Evolutionary conservation across 805 yeast species (phyloP), one percentile per base, ranked within the genome.

Genomic region (Yarrowia bubula): DNA sequence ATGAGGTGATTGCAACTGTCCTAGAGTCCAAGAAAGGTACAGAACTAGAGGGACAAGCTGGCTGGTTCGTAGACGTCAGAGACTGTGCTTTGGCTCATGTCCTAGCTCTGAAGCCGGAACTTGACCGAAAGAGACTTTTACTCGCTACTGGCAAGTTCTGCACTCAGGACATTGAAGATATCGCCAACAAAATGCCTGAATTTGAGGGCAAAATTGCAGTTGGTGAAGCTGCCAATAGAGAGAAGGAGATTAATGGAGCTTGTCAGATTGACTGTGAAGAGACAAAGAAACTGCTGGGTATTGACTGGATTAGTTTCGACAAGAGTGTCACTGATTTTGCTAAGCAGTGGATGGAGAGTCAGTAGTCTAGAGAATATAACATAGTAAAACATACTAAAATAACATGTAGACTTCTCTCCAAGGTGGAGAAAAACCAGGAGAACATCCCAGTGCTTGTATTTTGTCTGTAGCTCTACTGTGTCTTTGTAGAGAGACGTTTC

Each of bases 51-150:
- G 31, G 11, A 7, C 46, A 31, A 9, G 28, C 14, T 8, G 61
- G 61, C 10, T 55, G 35, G 31, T 55, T 28, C 61, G 77, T 83
- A 32, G 88, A 86, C 71, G 88, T 86, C 6, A 79, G 88, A 70
- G 89, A 86, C 70, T 87, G 83, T 47, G 87, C 89, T 4, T 71
- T 71, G 48, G 84, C 86, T 4, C 90, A 86, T 70, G 70, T 84
- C 10, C 68, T 71, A 11, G 85, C 87, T 5, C 76, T 83, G 65
- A 64, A 66, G 74, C 58, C 73, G 72, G n/a, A 22, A 15, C 46
- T 66, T 13, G 68, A 70, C 22, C 44, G 70, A 65, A 68, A 74
- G 15, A 66, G 69, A 62, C 70, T 72, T 39, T 51, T 71, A 31
- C 41, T 63, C 42, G 67, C 68, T 11, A 55, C 61, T 3, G 74